Evolutionary conservation across 1,284 basidiomycete genomes (phyloP).

Genomic region (Kalmanozyma brasiliensis): DNA sequence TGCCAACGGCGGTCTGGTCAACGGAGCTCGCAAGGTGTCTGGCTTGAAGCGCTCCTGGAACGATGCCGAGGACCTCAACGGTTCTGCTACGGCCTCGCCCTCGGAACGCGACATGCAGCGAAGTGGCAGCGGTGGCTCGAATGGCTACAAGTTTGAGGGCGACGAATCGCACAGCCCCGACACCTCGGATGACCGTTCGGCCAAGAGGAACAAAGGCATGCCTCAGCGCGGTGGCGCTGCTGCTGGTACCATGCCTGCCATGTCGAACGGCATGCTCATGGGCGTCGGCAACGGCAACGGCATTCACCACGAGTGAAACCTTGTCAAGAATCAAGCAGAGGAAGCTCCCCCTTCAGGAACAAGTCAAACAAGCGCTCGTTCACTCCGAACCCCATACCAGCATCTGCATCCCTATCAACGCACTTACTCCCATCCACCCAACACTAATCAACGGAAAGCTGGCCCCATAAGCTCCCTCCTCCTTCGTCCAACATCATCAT

Average conservation of each 20-base stretch:
- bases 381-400: too few relatives aligned
- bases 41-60: conserved; percentile 53
- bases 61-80: conserved; percentile 44
- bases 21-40: conserved; percentile 48
- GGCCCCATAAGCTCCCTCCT: too few relatives aligned
- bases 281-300: conserved; percentile 42
- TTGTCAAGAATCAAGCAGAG: neutral
- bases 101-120: conserved; percentile 52
- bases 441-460: conserved; percentile 2
- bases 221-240: conserved; percentile 20
- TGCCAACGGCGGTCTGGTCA: conserved; percentile 28
- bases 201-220: conserved; percentile 47
- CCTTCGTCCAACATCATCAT: too few relatives aligned
- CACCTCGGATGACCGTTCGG: conserved; percentile 36
- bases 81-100: conserved; percentile 39
- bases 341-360: neutral
- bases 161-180: conserved; percentile 46
- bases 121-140: conserved; percentile 42
- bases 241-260: conserved; percentile 30
- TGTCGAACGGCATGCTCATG: conserved; percentile 47
- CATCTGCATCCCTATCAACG: conserved; percentile 3
- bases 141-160: conserved; percentile 49
- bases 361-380: too few relatives aligned
- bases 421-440: neutral
- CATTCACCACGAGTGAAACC: conserved; percentile 37